Evolutionary conservation across 176 grass and related monocot genomes (phyloP).

Genomic region (Carex cristatella): DNA sequence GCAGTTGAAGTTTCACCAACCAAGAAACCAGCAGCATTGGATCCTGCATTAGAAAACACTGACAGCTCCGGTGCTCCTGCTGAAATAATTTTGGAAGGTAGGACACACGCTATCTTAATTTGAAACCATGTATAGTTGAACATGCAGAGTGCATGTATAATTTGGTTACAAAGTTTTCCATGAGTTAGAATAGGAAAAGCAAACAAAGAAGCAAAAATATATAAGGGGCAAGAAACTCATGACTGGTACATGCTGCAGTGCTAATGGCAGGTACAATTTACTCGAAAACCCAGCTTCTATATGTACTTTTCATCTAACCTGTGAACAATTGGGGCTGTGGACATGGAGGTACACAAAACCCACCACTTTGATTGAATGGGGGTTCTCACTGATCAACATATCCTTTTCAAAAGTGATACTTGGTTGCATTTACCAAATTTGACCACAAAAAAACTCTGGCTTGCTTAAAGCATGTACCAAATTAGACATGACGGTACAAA

Average conservation of each 20-base stretch:
- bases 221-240: neutral
- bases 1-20: neutral
- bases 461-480: neutral
- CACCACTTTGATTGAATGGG: slow-evolving; percentile 1
- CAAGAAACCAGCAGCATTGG: neutral
- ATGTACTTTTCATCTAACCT: neutral
- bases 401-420: neutral
- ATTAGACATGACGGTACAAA: neutral
- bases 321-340: neutral
- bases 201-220: neutral
- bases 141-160: neutral
- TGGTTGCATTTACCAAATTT: neutral
- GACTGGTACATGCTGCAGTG: neutral
- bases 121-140: neutral
- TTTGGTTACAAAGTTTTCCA: neutral
- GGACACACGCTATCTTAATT: neutral
- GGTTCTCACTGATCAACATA: neutral
- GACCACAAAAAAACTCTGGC: too few relatives aligned
- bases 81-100: slow-evolving; percentile 5
- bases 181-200: neutral
- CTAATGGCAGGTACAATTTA: neutral
- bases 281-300: neutral
- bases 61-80: neutral
- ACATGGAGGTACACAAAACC: neutral
- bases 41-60: neutral